Conservation (phyloP, 2,329 filamentous ascomycete species). For the Parascedosporium putredinis region DNA sequence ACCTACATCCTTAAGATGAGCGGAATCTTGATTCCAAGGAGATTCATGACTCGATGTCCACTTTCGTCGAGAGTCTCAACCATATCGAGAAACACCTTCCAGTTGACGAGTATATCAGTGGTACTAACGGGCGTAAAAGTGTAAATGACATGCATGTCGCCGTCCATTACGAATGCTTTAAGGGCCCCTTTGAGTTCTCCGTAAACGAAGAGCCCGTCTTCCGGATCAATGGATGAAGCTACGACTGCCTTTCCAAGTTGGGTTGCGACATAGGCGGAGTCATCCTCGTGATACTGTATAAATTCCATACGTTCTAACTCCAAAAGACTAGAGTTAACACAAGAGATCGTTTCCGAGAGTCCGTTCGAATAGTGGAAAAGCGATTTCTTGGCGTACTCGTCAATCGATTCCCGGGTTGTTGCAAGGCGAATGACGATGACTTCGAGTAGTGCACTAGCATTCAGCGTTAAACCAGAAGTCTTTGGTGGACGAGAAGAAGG, state of each 20-base stretch:
- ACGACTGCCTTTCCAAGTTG: conserved; percentile 61
- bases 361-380: conserved; percentile 51
- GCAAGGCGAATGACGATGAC: conserved; percentile 58
- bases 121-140: conserved; percentile 64
- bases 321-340: conserved; percentile 48
- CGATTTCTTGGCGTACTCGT: conserved; percentile 59
- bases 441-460: conserved; percentile 57
- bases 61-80: conserved; percentile 63
- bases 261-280: conserved; percentile 48
- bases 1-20: conserved; percentile 57
- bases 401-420: conserved; percentile 51
- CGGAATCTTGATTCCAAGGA: conserved; percentile 58
- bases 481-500: background rate
- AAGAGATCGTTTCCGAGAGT: conserved; percentile 34
- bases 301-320: conserved; percentile 48
- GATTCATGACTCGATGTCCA: conserved; percentile 54
- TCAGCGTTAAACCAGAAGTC: conserved; percentile 9
- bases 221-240: conserved; percentile 60
- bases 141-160: conserved; percentile 71
- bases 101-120: conserved; percentile 48
- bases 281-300: conserved; percentile 27
- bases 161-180: conserved; percentile 67
- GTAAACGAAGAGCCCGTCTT: conserved; percentile 65
- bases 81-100: conserved; percentile 62
- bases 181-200: conserved; percentile 58